A percentile compares a stretch with the other conserved stretches of the same genome.
phyloP scores from a whole-genome alignment of 2,329 filamentous ascomycete species.

The Ophiocordyceps camponoti-floridani region DNA sequence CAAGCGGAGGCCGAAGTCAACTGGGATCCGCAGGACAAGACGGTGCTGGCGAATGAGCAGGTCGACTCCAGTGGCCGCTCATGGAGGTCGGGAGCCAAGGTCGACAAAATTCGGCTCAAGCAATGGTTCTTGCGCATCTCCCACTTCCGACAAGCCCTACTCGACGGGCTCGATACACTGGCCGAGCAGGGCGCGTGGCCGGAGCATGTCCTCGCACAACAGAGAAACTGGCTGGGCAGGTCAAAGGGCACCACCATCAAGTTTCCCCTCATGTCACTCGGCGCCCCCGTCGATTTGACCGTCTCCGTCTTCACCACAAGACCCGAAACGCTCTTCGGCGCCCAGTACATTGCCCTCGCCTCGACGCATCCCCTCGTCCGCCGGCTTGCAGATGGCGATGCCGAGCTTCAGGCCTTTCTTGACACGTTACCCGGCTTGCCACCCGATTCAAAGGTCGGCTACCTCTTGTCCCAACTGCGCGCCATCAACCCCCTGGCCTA shows the following conservation, averaged over 20 bases:
- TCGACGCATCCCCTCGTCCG: conserved; percentile 52
- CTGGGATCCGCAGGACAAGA: conserved; percentile 78
- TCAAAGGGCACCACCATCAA: conserved; percentile 55
- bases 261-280: conserved; percentile 40
- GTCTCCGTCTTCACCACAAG: conserved; percentile 71
- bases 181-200: conserved; percentile 54
- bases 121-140: conserved; percentile 89
- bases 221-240: conserved; percentile 75
- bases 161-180: conserved; percentile 52
- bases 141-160: conserved; percentile 52
- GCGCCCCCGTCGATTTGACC: conserved; percentile 21
- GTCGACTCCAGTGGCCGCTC: conserved; percentile 74
- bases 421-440: conserved; percentile 39
- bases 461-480: conserved; percentile 40
- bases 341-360: conserved; percentile 69
- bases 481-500: conserved; percentile 50
- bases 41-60: conserved; percentile 82
- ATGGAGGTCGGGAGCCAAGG: conserved; percentile 74
- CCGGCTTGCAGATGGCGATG: conserved; percentile 38
- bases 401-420: conserved; percentile 49
- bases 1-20: conserved; percentile 74
- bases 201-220: conserved; percentile 65
- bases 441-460: conserved; percentile 46
- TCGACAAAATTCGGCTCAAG: conserved; percentile 60
- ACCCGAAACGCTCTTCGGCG: conserved; percentile 73